These are phyloP conservation scores for Penicillium sp. DNA, from an alignment of 2,329 filamentous ascomycete genomes.

Conservation along the genomic window DNA sequence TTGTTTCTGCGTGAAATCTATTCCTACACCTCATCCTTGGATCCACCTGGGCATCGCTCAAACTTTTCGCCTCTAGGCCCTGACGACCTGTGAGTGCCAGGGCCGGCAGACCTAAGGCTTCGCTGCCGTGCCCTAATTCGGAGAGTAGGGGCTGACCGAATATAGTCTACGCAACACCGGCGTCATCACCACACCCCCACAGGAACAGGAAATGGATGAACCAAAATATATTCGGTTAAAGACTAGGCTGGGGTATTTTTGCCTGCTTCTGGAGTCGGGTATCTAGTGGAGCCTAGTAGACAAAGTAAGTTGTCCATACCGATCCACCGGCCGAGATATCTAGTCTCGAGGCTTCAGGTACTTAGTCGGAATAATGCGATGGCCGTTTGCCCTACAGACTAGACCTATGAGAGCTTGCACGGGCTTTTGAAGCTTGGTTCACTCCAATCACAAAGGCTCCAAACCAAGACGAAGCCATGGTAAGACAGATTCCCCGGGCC, in stretches of 20 bases:
- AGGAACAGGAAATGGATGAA: not conserved
- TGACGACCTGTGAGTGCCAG: too few species aligned
- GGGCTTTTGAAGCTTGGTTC: not conserved
- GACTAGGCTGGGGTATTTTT: not conserved
- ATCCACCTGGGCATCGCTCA: too few species aligned
- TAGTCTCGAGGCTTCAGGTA: not conserved
- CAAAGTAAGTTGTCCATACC: not conserved
- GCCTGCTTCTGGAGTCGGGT: not conserved
- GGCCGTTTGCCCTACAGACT: not conserved
- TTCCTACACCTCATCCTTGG: too few species aligned
- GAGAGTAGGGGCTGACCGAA: not conserved
- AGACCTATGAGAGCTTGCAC: not conserved
- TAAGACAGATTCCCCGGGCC: not conserved
- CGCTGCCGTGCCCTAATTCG: too few species aligned
- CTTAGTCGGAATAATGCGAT: not conserved
- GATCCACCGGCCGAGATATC: not conserved
- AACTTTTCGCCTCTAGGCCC: too few species aligned
- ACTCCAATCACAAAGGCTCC: not conserved
- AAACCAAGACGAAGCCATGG: not conserved
- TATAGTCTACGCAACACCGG: conserved; percentile 1
- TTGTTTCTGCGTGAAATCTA: too few species aligned
- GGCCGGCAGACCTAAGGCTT: too few species aligned
- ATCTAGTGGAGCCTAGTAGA: not conserved
- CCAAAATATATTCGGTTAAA: too few species aligned
- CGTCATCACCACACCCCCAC: not conserved